phyloP scores from a whole-genome alignment of 164 flowering plant species.

The Annona squamosa region DNA sequence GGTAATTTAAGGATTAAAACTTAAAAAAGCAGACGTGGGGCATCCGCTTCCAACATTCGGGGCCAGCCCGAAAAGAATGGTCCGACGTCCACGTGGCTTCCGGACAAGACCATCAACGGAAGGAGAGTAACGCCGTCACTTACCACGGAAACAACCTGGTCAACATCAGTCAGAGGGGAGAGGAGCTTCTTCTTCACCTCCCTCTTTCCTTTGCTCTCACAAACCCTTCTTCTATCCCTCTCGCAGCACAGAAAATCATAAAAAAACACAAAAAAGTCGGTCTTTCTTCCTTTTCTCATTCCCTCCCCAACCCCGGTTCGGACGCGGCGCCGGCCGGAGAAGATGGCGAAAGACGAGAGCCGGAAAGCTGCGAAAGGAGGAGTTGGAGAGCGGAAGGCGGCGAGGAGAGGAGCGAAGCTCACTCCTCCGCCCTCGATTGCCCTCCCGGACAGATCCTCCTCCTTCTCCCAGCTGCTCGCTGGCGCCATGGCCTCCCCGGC shows the following conservation, averaged over 20 bases:
- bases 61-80: too few relatives aligned
- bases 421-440: not conserved
- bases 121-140: not conserved
- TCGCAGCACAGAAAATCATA: not conserved
- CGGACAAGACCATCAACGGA: not conserved
- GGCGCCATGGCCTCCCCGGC: conserved; percentile 9
- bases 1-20: too few relatives aligned
- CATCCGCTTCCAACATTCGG: too few relatives aligned
- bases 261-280: not conserved
- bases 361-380: not conserved
- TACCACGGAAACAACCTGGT: not conserved
- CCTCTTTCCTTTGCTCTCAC: not conserved
- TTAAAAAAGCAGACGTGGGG: too few relatives aligned
- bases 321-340: not conserved
- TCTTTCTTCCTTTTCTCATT: not conserved
- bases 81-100: not conserved
- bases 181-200: not conserved
- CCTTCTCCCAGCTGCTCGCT: conserved; percentile 15
- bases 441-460: conserved; percentile 3
- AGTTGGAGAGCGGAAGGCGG: not conserved
- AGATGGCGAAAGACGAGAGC: not conserved
- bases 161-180: conserved; percentile 1
- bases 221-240: not conserved
- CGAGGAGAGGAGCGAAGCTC: not conserved
- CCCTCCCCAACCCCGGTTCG: not conserved